Evolutionary conservation across 164 flowering plant species (phyloP), one percentile per base, ranked within the genome.

Genomic region (Magnolia sinica): DNA sequence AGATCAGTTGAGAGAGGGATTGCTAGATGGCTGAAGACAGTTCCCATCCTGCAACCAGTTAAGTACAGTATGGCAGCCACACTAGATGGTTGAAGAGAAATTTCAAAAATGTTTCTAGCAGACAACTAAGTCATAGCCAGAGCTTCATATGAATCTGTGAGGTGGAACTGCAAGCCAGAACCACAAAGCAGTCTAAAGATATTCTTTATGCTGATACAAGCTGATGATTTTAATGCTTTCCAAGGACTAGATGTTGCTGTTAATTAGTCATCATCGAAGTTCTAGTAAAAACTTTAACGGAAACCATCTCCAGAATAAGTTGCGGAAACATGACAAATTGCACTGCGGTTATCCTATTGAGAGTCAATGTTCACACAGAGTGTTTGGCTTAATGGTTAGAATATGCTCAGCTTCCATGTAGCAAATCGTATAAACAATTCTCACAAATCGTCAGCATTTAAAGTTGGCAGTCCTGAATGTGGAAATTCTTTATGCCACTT

Each of bases 21-120:
- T 14, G 88, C 85, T 20, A 92, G 91, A 89, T 96, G 91, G 82
- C 86, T 86, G 82, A 94, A 87, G 23, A 91, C 91, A 71, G 92
- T 89, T 87, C 96, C 97, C 74, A 92, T 86, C 90, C 99, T 95
- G 89, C 67, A 79, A 78, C 37, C n/a, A 74, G 59, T n/a, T 16
- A 77, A 75, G 24, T 59, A 70, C 14, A 72, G 16, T 10, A 67
- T 63, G 27, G 72, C 11, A 72, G 73, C 52, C 7, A 37, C 19
- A 69, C 4, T 37, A 73, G 23, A 80, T 50, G 13, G 24, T 68
- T 31, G 22, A 18, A 3, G 13, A 74, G n/a, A 24, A 74, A 8
- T 31, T n/a, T 59, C 45, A 37, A 37, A 37, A 37, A 37, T 37
- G 7, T 37, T 7, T 7, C 8, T 19, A 37, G 45, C 45, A 37